Evolutionary conservation across 768 basidiomycete genomes (phyloP), one percentile per base, ranked within the genome.

Genomic region (Tylopilus plumbeoviolaceoides): DNA sequence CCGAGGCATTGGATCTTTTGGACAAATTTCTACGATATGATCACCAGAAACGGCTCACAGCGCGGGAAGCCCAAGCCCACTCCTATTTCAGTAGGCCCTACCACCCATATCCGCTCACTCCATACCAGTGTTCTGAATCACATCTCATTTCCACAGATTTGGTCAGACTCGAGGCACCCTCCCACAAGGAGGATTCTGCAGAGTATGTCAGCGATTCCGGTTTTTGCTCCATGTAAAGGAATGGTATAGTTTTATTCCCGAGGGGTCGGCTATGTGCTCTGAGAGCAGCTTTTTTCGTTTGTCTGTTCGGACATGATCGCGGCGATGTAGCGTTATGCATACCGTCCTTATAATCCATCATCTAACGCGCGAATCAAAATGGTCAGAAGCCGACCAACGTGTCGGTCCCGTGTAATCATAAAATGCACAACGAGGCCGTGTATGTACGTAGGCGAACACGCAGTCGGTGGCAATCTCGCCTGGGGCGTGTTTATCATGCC

Each of bases 1-100:
- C 78, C 51, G 85, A 87, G 59, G 84, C 80, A 5, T 67, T 85
- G 54, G 84, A 86, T 63, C 77, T 87, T 50, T 68, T 88, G 43
- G 86, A 87, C 59, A 81, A 79, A 63, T 68, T 87, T 48, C 70
- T 86, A 62, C 75, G 77, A 55, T 88, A 86, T 65, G 86, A 87
- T 61, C 86, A 87, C 62, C 79, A 78, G 61, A 81, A 84, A 62
- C 73, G 85, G 57, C 71, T 84, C 35, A 86, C 85, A 15, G 84
- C 85, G 40, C 73, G 74, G 57, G 85, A 88, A 68, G 81, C 82
- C 33, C 82, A 83, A 70, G 73, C 73, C 48, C 85, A 87, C 67
- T 73, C 81, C 49, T 87, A 81, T 72, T 87, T 87, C 66, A 81
- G 80, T 80, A 54, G 23, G 68, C 48, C 43, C 25, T 23, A 47